phyloP scores from a whole-genome alignment of 2,329 filamentous ascomycete species.

The Ampelomyces quisqualis region DNA sequence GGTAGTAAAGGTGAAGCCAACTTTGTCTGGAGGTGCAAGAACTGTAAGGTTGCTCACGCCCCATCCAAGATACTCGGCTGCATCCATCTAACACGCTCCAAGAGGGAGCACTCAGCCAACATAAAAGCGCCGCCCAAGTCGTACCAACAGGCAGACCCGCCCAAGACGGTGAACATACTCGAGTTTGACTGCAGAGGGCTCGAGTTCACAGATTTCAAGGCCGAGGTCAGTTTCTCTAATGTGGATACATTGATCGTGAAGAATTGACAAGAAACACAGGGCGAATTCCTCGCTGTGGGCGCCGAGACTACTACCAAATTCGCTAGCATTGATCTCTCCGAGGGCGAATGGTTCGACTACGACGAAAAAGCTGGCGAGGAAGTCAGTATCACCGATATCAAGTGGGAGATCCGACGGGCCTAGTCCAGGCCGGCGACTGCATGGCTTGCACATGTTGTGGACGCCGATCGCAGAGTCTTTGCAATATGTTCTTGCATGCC shows the following conservation, averaged over 20 bases:
- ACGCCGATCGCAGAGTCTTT: too few relatives aligned
- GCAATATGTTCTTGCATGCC: too few relatives aligned
- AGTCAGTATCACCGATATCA: slow-evolving; percentile 86
- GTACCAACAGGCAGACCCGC: slow-evolving; percentile 70
- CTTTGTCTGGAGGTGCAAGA: slow-evolving; percentile 99
- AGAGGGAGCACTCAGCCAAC: slow-evolving; percentile 83
- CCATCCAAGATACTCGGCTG: too few relatives aligned
- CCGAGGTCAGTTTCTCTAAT: slow-evolving; percentile 64
- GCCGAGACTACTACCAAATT: slow-evolving; percentile 81
- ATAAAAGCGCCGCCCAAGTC: slow-evolving; percentile 72
- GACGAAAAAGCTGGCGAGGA: slow-evolving; percentile 91
- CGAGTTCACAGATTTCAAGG: slow-evolving; percentile 86
- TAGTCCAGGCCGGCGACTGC: too few relatives aligned
- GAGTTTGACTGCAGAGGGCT: slow-evolving; percentile 92
- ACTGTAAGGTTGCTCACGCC: slow-evolving; percentile 74
- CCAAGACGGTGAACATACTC: slow-evolving; percentile 76
- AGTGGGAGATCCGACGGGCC: slow-evolving; percentile 78
- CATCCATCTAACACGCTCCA: slow-evolving; percentile 7
- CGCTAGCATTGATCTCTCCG: slow-evolving; percentile 73
- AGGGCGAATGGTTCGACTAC: slow-evolving; percentile 98
- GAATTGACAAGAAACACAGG: slow-evolving; percentile 53
- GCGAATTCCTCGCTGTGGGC: slow-evolving; percentile 86
- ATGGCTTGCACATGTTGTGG: too few relatives aligned
- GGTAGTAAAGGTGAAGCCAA: slow-evolving; percentile 95
- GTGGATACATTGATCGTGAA: background rate